phyloP scores from a whole-genome alignment of 1,139 yeast genomes.

The Candida sanyaensis region DNA sequence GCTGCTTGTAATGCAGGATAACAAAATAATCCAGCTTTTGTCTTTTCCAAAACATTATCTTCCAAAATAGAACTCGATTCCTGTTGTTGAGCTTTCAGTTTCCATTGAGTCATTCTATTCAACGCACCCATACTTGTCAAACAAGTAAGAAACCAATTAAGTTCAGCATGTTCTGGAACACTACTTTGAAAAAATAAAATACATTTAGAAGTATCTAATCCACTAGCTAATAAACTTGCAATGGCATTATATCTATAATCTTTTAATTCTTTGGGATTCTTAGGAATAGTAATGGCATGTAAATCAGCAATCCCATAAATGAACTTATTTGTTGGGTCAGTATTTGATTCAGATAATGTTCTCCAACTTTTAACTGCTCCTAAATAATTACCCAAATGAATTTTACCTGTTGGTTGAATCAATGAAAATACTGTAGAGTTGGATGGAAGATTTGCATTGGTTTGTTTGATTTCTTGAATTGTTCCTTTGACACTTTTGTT shows the following conservation, averaged over 20 bases:
- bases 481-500: neutral
- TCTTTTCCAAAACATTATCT: slow-evolving; percentile 46
- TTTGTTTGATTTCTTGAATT: slow-evolving; percentile 10
- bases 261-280: slow-evolving; percentile 51
- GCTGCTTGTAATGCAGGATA: slow-evolving; percentile 97
- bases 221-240: slow-evolving; percentile 84
- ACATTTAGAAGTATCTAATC: slow-evolving; percentile 74
- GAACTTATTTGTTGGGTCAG: slow-evolving; percentile 37
- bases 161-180: slow-evolving; percentile 79
- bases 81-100: slow-evolving; percentile 56
- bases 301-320: slow-evolving; percentile 88
- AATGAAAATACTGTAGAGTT: slow-evolving; percentile 49
- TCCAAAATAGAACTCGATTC: slow-evolving; percentile 43
- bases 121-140: slow-evolving; percentile 82
- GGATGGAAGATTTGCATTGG: slow-evolving; percentile 11
- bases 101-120: slow-evolving; percentile 98
- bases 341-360: slow-evolving; percentile 50
- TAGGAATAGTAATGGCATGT: slow-evolving; percentile 85
- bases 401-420: slow-evolving; percentile 92
- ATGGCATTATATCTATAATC: slow-evolving; percentile 69
- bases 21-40: slow-evolving; percentile 79
- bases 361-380: slow-evolving; percentile 91
- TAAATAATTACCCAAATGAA: slow-evolving; percentile 89
- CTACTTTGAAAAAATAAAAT: slow-evolving; percentile 77
- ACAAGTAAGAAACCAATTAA: slow-evolving; percentile 82